phyloP scores from a whole-genome alignment of 2,329 filamentous ascomycete genomes.

The Aspergillus candidus region DNA sequence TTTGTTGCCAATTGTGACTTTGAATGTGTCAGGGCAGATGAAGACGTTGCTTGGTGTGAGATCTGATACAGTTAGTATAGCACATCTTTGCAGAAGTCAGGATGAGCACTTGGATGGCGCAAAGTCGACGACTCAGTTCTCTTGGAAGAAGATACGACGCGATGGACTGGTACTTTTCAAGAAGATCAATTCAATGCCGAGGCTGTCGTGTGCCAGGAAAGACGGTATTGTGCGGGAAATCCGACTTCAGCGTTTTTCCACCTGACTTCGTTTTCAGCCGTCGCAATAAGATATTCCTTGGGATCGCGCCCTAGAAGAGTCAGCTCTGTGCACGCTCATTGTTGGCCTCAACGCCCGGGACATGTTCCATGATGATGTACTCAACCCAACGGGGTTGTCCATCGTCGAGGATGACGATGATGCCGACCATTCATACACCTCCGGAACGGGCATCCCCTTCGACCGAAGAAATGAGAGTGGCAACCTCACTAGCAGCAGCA shows the following conservation, averaged over 20 bases:
- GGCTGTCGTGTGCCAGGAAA: slow-evolving; percentile 14
- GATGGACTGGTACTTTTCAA: slow-evolving; percentile 18
- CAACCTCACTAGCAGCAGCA: slow-evolving; percentile 21
- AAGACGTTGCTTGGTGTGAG: slow-evolving; percentile 20
- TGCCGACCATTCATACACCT: slow-evolving; percentile 17
- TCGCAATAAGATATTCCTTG: slow-evolving; percentile 14
- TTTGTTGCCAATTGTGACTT: slow-evolving; percentile 23
- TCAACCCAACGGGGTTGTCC: slow-evolving; percentile 21
- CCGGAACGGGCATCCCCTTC: slow-evolving; percentile 15
- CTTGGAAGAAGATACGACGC: slow-evolving; percentile 18
- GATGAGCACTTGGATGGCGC: slow-evolving; percentile 15
- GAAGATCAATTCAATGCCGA: slow-evolving; percentile 14
- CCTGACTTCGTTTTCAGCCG: slow-evolving; percentile 14
- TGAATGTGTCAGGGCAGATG: slow-evolving; percentile 13
- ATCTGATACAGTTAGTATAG: slow-evolving; percentile 11
- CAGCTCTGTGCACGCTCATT: neutral
- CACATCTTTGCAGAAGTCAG: neutral
- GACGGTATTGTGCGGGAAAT: slow-evolving; percentile 19
- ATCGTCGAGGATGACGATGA: slow-evolving; percentile 7
- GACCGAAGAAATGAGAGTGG: slow-evolving; percentile 19
- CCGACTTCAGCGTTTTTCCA: slow-evolving; percentile 15
- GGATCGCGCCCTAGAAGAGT: slow-evolving; percentile 12
- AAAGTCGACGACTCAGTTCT: slow-evolving; percentile 13
- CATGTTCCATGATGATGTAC: slow-evolving; percentile 22
- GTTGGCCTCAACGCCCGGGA: slow-evolving; percentile 14